Percentiles rank a stretch among this genome's conserved stretches.
Evolutionary conservation across 148 eudicot genomes (phyloP).

Genomic region (Rhododendron ovatum): DNA sequence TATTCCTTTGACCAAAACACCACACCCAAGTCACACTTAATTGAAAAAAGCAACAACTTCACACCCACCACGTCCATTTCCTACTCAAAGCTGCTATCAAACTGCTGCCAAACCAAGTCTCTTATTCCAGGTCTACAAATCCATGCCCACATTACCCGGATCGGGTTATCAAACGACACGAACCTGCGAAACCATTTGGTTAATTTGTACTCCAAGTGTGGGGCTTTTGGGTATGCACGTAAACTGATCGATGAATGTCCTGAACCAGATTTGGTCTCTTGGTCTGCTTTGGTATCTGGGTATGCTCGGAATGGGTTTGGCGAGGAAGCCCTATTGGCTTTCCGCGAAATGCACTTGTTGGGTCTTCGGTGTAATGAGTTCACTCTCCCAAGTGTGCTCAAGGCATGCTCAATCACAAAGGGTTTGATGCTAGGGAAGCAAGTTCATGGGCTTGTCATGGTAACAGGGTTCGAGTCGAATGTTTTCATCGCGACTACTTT

Average conservation of each 20-base stretch:
- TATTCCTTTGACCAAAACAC: background rate
- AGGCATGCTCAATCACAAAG: constrained; percentile 44
- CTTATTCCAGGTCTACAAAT: constrained; percentile 39
- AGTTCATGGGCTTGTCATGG: constrained; percentile 49
- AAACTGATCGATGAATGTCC: constrained; percentile 53
- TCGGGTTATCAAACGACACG: constrained; percentile 32
- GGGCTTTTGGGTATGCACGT: constrained; percentile 43
- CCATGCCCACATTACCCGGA: constrained; percentile 41
- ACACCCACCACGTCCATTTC: constrained; percentile 13
- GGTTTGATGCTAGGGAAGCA: constrained; percentile 52
- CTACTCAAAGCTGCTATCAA: constrained; percentile 31
- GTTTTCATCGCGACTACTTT: constrained; percentile 57
- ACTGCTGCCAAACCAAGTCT: constrained; percentile 35
- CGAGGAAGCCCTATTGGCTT: constrained; percentile 44
- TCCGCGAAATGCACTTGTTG: constrained; percentile 39
- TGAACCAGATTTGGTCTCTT: constrained; percentile 49
- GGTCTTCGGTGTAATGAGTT: constrained; percentile 51
- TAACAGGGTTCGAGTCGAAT: constrained; percentile 60
- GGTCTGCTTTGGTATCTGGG: constrained; percentile 79
- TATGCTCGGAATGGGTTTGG: constrained; percentile 61
- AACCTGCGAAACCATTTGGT: constrained; percentile 37
- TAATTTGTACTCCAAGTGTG: constrained; percentile 46
- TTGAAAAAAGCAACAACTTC: background rate
- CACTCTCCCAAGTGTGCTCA: constrained; percentile 48
- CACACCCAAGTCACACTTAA: background rate